Percentiles rank a stretch among this genome's conserved stretches.
phyloP scores from a whole-genome alignment of 331 rosid genomes.

The Rhamnella rubrinervis region DNA sequence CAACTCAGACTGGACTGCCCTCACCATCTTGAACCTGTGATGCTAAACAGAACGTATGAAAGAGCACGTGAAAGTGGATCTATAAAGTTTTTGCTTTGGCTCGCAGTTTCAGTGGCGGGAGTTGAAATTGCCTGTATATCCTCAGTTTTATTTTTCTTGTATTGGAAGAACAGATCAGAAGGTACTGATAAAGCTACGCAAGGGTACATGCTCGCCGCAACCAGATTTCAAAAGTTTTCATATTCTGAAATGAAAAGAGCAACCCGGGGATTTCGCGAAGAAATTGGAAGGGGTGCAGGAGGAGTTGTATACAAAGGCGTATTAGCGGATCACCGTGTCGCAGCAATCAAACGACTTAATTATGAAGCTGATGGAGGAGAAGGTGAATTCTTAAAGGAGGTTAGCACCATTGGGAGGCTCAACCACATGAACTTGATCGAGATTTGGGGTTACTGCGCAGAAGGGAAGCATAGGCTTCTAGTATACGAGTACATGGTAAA shows the following conservation, averaged over 20 bases:
- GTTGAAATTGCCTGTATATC: constrained; percentile 33
- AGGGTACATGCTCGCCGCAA: constrained; percentile 31
- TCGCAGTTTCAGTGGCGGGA: constrained; percentile 36
- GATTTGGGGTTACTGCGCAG: constrained; percentile 69
- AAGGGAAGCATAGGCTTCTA: constrained; percentile 50
- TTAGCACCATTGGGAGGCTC: constrained; percentile 50
- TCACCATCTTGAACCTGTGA: background rate
- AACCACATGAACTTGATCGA: constrained; percentile 72
- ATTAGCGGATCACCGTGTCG: constrained; percentile 35
- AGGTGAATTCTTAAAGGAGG: constrained; percentile 38
- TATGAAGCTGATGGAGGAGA: constrained; percentile 37
- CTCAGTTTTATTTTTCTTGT: constrained; percentile 22
- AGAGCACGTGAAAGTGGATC: constrained; percentile 9
- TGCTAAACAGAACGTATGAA: constrained; percentile 20
- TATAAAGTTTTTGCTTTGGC: constrained; percentile 27
- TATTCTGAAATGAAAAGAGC: constrained; percentile 39
- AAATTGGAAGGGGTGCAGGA: constrained; percentile 48
- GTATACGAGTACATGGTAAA: constrained; percentile 54
- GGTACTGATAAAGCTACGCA: background rate
- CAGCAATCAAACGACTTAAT: constrained; percentile 37
- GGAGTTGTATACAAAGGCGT: constrained; percentile 50
- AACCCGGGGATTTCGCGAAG: constrained; percentile 33
- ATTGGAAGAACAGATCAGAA: constrained; percentile 14
- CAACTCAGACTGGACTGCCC: constrained; percentile 23
- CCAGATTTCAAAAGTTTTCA: constrained; percentile 38